phyloP scores from a whole-genome alignment of 202 grass and related monocot species.

The Panicum hallii region DNA sequence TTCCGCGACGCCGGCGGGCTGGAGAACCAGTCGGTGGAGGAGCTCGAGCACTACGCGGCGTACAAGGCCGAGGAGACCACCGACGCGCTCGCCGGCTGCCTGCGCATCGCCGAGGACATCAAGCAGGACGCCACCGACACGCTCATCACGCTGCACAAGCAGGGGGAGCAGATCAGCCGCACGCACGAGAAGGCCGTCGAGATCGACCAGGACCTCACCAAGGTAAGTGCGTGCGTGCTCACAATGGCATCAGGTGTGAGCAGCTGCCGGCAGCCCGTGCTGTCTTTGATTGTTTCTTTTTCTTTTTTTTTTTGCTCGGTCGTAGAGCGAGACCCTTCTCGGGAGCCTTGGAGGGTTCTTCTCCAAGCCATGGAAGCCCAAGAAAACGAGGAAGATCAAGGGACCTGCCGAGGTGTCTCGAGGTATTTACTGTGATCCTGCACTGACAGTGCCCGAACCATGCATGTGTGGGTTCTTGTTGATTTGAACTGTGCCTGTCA shows the following conservation, averaged over 20 bases:
- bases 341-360: constrained; percentile 90
- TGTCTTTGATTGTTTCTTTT: background rate
- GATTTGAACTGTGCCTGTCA: background rate
- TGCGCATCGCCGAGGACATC: constrained; percentile 84
- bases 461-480: background rate
- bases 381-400: constrained; percentile 92
- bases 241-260: no score
- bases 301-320: background rate
- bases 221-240: constrained; percentile 22
- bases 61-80: constrained; percentile 87
- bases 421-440: background rate
- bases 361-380: constrained; percentile 93
- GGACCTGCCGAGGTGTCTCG: constrained; percentile 58
- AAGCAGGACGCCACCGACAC: constrained; percentile 73
- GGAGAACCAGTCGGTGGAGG: constrained; percentile 74
- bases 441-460: background rate
- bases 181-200: constrained; percentile 72
- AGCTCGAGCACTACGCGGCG: constrained; percentile 81
- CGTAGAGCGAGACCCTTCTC: constrained; percentile 76
- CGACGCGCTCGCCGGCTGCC: constrained; percentile 70
- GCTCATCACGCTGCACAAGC: constrained; percentile 73
- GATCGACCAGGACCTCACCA: constrained; percentile 82
- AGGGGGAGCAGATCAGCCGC: constrained; percentile 74
- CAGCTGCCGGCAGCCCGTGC: no score
- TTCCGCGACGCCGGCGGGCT: constrained; percentile 63